Percentiles rank a stretch among this genome's conserved stretches.
phyloP scores from a whole-genome alignment of 2,329 filamentous ascomycete genomes.

The Hymenoscyphus fructigenus region DNA sequence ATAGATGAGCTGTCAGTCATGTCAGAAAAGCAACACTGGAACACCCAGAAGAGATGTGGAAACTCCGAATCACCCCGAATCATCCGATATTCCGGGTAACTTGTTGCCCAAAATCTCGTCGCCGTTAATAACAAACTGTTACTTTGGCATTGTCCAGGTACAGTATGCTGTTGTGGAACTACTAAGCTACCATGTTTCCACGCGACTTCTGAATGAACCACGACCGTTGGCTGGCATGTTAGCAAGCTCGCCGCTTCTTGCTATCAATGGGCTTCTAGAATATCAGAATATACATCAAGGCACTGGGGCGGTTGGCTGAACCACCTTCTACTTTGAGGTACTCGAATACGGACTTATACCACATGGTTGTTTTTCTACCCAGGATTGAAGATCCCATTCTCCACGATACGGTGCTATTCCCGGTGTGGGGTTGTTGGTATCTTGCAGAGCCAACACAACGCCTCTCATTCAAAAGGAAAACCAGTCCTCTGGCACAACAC shows the following conservation, averaged over 20 bases:
- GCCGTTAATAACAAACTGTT: background rate
- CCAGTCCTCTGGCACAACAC: background rate
- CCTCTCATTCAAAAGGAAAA: background rate
- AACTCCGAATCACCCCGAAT: background rate
- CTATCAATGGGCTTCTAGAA: background rate
- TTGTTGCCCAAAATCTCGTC: background rate
- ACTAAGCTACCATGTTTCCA: background rate
- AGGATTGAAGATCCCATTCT: background rate
- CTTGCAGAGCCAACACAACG: background rate
- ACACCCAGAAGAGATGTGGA: background rate
- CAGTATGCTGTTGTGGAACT: slow-evolving; percentile 1
- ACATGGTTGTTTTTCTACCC: background rate
- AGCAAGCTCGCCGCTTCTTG: background rate
- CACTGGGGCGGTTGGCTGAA: background rate
- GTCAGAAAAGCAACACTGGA: slow-evolving; percentile 2
- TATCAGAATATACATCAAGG: background rate
- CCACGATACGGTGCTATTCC: background rate
- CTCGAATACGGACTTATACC: background rate
- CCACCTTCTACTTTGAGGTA: slow-evolving; percentile 12
- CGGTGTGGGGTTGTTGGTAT: background rate
- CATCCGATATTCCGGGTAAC: background rate
- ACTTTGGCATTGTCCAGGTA: background rate
- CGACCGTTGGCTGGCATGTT: background rate
- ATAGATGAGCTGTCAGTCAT: slow-evolving; percentile 7
- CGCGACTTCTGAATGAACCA: background rate